phyloP scores from a whole-genome alignment of 805 yeast genomes.

The Wickerhamiella hasegawae region DNA sequence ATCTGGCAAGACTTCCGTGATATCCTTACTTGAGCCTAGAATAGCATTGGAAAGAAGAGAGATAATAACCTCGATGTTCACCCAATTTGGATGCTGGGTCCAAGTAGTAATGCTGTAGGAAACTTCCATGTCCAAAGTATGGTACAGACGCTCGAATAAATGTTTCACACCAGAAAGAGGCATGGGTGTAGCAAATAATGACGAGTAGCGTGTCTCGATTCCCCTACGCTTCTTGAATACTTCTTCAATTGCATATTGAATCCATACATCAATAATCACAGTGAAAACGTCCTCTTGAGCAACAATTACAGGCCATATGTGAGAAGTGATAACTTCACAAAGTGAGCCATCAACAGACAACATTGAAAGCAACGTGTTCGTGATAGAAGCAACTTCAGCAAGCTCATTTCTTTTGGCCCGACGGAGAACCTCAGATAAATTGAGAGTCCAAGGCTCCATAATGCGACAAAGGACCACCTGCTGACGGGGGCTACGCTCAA shows the following conservation, averaged over 20 bases:
- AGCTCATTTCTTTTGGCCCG: neutral
- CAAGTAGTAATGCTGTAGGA: neutral
- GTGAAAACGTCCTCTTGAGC: neutral
- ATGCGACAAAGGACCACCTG: neutral
- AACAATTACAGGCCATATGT: neutral
- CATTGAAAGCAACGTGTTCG: neutral
- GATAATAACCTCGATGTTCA: neutral
- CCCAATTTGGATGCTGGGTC: conserved; percentile 1
- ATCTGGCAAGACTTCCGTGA: conserved; percentile 1
- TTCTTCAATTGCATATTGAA: neutral
- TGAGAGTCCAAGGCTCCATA: neutral
- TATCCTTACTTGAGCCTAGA: neutral
- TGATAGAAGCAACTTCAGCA: neutral
- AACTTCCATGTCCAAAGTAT: neutral
- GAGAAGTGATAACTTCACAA: neutral
- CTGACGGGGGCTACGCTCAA: neutral
- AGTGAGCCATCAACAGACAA: neutral
- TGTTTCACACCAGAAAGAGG: neutral
- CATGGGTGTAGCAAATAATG: neutral
- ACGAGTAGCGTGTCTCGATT: no score
- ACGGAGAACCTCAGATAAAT: neutral
- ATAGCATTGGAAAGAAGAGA: neutral
- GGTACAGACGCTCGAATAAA: neutral
- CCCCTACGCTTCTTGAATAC: neutral
- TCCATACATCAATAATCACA: neutral